Evolutionary conservation across 2,329 filamentous ascomycete species (phyloP), one percentile per base, ranked within the genome.

Genomic region (Pseudogymnoascus sp.): DNA sequence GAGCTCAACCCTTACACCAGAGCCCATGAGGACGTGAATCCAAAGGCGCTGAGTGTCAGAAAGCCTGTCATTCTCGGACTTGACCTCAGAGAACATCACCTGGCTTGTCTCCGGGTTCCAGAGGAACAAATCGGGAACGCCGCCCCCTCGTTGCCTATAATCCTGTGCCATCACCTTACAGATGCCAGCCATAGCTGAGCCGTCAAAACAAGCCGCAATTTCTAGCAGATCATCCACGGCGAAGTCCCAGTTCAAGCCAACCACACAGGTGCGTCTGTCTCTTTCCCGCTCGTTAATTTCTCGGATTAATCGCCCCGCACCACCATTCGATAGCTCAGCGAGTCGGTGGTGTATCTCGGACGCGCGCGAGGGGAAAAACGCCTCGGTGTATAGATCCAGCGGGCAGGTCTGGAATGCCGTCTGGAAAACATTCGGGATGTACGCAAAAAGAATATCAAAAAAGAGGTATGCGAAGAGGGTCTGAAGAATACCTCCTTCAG

Each of bases 141-240:
- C 94, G 13, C 90, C 88, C 3, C 89, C 90, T 57, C 94, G 78
- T 67, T 90, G 86, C 64, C 84, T 83, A 73, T 99, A 99, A 72
- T 99, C 94, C 74, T 99, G 92, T 38, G 90, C 92, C 80, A 97
- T 85, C 38, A 97, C 90, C 73, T 92, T 94, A 75, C 94, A 96
- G 28, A 97, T 80, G 0, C 85, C 85, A 5, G 89, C 89, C 62
- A 99, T 76, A 1, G 89, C 90, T 63, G 84, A 82, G n/a, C 89
- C 86, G 28, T 84, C 79, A 69, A 96, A 96, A 74, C 89, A 92
- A 21, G 74, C 70, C 4, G 86, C 85, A 62, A 97, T 86, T 71
- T 95, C 90, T 5, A 88, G 70, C 23, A 99, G 74, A 70, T 97
- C 92, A 3, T 83, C 78, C 5, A 92, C 73, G 35, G 86, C 85